Conservation (phyloP, 1,284 basidiomycete genomes). For the Ustilago lituana region DNA sequence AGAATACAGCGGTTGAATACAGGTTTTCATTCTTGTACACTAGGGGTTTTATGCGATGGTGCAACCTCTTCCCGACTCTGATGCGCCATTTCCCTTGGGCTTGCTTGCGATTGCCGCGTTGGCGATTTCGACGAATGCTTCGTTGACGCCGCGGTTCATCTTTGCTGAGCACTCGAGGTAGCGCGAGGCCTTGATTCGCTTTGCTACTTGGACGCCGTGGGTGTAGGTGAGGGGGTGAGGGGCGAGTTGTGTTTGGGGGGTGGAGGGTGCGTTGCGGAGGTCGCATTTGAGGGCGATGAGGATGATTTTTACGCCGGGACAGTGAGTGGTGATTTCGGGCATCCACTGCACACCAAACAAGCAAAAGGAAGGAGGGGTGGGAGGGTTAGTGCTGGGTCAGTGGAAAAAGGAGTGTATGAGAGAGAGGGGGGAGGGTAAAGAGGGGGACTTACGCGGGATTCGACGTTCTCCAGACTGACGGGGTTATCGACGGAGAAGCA, state of each 20-base stretch:
- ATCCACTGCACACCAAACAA: constrained; percentile 74
- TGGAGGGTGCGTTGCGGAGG: constrained; percentile 80
- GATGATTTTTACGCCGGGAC: constrained; percentile 88
- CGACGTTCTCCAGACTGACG: constrained; percentile 85
- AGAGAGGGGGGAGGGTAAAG: neutral
- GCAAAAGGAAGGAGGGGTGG: too few relatives aligned
- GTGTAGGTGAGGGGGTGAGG: constrained; percentile 84
- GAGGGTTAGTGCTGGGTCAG: neutral
- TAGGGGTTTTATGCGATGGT: constrained; percentile 11
- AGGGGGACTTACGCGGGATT: constrained; percentile 75
- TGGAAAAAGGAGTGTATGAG: neutral
- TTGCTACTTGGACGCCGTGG: constrained; percentile 69
- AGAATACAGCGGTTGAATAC: constrained; percentile 9
- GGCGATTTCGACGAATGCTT: constrained; percentile 75
- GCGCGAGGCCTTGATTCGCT: constrained; percentile 31
- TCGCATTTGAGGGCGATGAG: constrained; percentile 83
- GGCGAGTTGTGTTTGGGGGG: constrained; percentile 70
- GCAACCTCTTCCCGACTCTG: constrained; percentile 4
- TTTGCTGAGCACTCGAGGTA: constrained; percentile 87
- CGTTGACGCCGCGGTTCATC: constrained; percentile 89
- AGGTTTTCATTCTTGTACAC: neutral
- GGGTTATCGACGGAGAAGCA: constrained; percentile 69
- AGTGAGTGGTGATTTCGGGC: constrained; percentile 83
- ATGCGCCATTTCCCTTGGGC: neutral
- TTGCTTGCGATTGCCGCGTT: constrained; percentile 11